A percentile compares a stretch with the other conserved stretches of the same genome.
phyloP scores from a whole-genome alignment of 129 eudicot genomes.

The Silybum marianum region DNA sequence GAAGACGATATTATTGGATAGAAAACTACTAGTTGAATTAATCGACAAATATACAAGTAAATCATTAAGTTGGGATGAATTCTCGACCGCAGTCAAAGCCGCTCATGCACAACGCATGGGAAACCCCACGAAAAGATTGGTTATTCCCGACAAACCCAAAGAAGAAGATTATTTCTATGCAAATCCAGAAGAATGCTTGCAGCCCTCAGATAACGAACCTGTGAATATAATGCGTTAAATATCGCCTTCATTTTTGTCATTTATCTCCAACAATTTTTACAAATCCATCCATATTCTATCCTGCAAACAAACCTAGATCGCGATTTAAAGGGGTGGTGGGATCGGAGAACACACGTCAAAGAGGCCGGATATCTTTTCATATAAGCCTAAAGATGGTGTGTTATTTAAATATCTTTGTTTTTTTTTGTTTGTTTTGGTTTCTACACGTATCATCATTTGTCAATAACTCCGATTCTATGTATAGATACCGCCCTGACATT shows the following conservation, averaged over 20 bases:
- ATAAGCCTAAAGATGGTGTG: conserved; percentile 13
- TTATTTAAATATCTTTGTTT: conserved; percentile 6
- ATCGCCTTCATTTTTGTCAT: conserved; percentile 14
- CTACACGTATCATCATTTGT: conserved; percentile 18
- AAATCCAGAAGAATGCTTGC: conserved; percentile 92
- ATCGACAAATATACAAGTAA: conserved; percentile 76
- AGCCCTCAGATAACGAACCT: conserved; percentile 50
- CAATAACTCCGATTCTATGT: conserved; percentile 24
- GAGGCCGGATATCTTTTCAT: neutral
- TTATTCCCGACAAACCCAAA: conserved; percentile 85
- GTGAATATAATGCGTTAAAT: conserved; percentile 36
- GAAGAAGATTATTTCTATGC: conserved; percentile 96
- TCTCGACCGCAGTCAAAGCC: conserved; percentile 76
- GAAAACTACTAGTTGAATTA: conserved; percentile 72
- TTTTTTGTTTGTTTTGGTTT: neutral
- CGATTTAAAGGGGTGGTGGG: neutral
- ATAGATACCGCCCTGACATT: conserved; percentile 37
- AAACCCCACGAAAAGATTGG: conserved; percentile 69
- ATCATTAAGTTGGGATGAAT: conserved; percentile 78
- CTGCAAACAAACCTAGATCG: neutral
- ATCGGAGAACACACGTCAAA: conserved; percentile 10
- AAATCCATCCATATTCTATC: conserved; percentile 2
- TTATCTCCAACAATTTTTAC: conserved; percentile 23
- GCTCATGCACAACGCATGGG: conserved; percentile 82
- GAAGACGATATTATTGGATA: conserved; percentile 81